Base-by-base conservation (phyloP, 352 stramenopile genomes). In the Aphanomyces astaci region DNA sequence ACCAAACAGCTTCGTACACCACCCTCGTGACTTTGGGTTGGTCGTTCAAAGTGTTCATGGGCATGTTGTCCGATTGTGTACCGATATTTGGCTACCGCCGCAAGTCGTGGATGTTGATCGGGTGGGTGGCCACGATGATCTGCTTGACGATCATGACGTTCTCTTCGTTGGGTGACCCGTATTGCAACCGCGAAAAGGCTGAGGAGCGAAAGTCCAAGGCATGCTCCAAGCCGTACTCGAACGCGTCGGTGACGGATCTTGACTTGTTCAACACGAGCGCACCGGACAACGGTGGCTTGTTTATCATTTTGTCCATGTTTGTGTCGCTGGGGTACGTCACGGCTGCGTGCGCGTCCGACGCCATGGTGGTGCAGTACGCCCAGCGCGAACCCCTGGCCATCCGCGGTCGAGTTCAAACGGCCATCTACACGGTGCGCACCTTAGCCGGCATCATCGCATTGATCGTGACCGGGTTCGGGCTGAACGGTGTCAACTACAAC, bases 41-140 rank as follows among this genome's bases (percentile, higher is more conserved):
- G 81, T 79, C 64, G 4, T 90, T 89, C 71, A 92, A 90, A 66
- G 77, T 84, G n/a, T 73, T 84, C 15, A 83, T 79, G 64, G 80
- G 78, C 49, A 80, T 86, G 31, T 36, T 88, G 2, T 78, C 67
- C 15, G 80, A 88, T 66, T 84, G 75, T 33, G 70, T 82, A 45
- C 80, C 80, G 3, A 80, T 88, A 57, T 76, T 74, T 65, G 80
- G 80, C 28, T 77, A 79, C 46, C 78, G 77, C 31, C 63, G 77
- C 24, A 79, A 80, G 63, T 75, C 76, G 31, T 88, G 85, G 64
- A 83, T 86, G 57, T 67, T 75, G 4, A 74, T 88, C 55, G 84
- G 82, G 2, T 82, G 76, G 75, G 31, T 36, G 0, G 70, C 82
- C 25, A 88, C 75, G 43, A 46, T 80, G 15, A 22, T 77, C 7